Evolutionary conservation across 768 basidiomycete species (phyloP).

Genomic region (Leucosporidium scottii): DNA sequence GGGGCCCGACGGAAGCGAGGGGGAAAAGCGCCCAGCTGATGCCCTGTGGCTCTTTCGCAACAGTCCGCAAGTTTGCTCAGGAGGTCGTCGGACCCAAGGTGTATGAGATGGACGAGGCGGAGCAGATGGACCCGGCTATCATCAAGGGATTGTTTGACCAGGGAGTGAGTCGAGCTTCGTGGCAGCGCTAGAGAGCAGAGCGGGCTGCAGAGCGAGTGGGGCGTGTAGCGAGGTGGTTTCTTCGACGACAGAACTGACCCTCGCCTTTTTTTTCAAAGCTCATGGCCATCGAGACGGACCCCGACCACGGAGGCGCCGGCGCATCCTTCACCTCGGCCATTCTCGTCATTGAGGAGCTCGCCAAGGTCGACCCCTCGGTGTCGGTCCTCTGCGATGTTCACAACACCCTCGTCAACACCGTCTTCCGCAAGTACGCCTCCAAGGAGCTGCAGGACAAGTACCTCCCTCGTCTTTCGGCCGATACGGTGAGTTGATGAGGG

Average conservation of each 20-base stretch:
- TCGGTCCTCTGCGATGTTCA: constrained; percentile 97
- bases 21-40: not conserved
- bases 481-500: constrained; percentile 53
- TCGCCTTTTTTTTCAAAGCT: constrained; percentile 50
- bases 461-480: constrained; percentile 71
- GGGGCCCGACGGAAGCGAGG: not conserved
- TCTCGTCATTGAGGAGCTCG: constrained; percentile 93
- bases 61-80: constrained; percentile 78
- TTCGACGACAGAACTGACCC: not conserved
- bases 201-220: no score
- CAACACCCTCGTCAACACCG: constrained; percentile 95
- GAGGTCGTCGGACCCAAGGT: constrained; percentile 88
- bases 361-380: constrained; percentile 90
- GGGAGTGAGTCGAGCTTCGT: constrained; percentile 56
- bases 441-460: constrained; percentile 80
- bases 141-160: constrained; percentile 89
- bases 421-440: constrained; percentile 76
- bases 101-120: constrained; percentile 95
- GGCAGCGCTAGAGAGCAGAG: no score
- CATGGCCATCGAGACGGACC: constrained; percentile 92
- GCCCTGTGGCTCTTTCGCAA: constrained; percentile 5
- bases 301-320: constrained; percentile 76
- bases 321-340: constrained; percentile 91
- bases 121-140: constrained; percentile 79
- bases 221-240: not conserved